Percentiles rank a stretch among this genome's conserved stretches.
Conservation (phyloP, 495 filamentous ascomycete species). For the Tuber melanosporum region DNA sequence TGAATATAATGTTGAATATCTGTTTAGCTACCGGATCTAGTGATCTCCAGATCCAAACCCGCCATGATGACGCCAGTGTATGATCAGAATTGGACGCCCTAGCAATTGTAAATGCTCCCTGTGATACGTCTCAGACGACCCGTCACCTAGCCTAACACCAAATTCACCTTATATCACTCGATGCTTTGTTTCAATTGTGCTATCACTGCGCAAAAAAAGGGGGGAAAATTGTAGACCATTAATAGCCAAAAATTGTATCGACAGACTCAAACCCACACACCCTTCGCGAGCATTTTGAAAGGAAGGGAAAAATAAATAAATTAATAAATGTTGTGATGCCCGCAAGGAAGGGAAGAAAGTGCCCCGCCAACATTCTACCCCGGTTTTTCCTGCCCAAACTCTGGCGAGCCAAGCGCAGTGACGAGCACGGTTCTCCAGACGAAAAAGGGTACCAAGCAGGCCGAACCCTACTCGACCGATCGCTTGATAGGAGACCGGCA, state of each 20-base stretch:
- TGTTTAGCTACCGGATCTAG: neutral
- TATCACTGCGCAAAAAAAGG: neutral
- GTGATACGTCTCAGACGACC: neutral
- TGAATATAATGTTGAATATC: neutral
- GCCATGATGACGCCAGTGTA: neutral
- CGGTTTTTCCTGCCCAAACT: neutral
- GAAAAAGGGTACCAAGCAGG: neutral
- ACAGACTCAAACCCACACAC: neutral
- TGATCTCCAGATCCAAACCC: neutral
- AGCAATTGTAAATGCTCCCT: neutral
- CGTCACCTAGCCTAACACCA: neutral
- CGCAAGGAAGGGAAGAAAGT: neutral
- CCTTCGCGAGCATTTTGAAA: neutral
- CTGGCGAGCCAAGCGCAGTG: neutral
- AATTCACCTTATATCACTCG: neutral
- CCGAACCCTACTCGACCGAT: neutral
- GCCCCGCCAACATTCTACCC: neutral
- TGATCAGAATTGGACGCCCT: neutral
- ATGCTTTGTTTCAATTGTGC: neutral
- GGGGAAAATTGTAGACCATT: neutral
- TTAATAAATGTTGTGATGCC: neutral
- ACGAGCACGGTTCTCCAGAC: neutral
- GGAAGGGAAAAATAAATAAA: neutral
- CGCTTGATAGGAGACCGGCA: neutral
- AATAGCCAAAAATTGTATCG: neutral